Percentiles rank a stretch among this genome's conserved stretches.
phyloP scores from a whole-genome alignment of 768 basidiomycete species.

The Collybia mongolica region DNA sequence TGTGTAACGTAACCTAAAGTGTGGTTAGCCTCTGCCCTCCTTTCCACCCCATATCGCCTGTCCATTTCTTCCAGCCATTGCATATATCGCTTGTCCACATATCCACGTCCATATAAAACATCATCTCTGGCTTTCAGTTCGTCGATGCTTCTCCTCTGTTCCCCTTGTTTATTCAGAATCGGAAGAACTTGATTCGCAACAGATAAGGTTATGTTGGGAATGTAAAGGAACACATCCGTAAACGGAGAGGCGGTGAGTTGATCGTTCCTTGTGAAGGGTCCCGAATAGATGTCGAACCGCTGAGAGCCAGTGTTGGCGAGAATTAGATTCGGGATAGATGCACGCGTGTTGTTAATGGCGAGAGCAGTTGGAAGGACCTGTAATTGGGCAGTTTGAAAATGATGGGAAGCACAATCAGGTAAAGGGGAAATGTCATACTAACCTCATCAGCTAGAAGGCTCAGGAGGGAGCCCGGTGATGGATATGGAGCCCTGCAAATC shows the following conservation, averaged over 20 bases:
- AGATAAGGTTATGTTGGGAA: conserved; percentile 49
- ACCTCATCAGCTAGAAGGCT: conserved; percentile 54
- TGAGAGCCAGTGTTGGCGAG: conserved; percentile 63
- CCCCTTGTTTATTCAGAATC: conserved; percentile 46
- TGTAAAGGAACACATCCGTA: conserved; percentile 58
- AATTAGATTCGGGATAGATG: conserved; percentile 58
- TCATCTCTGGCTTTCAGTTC: conserved; percentile 31
- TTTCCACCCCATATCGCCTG: conserved; percentile 30
- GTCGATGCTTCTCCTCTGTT: conserved; percentile 31
- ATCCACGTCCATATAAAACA: conserved; percentile 44
- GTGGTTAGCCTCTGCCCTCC: conserved; percentile 44
- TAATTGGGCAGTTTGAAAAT: neutral
- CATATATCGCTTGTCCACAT: conserved; percentile 49
- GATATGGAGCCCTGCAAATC: conserved; percentile 51
- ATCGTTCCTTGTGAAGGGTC: conserved; percentile 79
- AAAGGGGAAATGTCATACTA: conserved; percentile 10
- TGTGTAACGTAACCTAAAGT: conserved; percentile 76
- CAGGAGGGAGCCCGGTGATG: conserved; percentile 59
- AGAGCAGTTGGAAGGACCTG: conserved; percentile 57
- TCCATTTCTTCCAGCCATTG: conserved; percentile 63
- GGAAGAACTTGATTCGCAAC: conserved; percentile 55
- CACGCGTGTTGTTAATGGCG: conserved; percentile 61
- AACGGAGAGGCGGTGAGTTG: conserved; percentile 77
- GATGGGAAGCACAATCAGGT: conserved; percentile 4
- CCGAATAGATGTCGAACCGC: conserved; percentile 66